Conservation (phyloP, 805 yeast genomes). For the Suhomyces xylopsoci region DNA sequence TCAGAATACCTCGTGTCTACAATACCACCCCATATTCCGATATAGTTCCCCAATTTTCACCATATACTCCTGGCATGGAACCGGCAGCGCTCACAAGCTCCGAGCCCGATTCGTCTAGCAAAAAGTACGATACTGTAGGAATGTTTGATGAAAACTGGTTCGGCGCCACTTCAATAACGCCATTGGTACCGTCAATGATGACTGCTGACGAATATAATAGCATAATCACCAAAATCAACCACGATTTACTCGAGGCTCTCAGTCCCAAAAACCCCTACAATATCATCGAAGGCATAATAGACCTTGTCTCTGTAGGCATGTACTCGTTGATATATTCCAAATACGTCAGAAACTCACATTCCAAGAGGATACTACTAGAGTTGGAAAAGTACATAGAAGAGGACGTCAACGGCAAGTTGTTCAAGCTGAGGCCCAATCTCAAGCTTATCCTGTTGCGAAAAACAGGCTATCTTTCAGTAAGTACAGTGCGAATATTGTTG, state of each 20-base stretch:
- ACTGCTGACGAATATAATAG: constrained; percentile 32
- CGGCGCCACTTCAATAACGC: constrained; percentile 55
- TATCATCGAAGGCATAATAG: constrained; percentile 39
- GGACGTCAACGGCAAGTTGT: constrained; percentile 15
- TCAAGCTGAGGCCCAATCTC: constrained; percentile 22
- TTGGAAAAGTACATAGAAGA: constrained; percentile 42
- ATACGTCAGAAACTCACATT: constrained; percentile 15
- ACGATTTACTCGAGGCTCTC: constrained; percentile 36
- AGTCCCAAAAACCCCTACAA: constrained; percentile 25
- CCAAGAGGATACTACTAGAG: constrained; percentile 27
- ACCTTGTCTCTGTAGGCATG: constrained; percentile 37
- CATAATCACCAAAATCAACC: constrained; percentile 47
- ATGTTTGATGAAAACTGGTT: constrained; percentile 39
- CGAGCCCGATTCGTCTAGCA: not conserved
- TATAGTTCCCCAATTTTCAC: constrained; percentile 55
- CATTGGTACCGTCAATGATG: constrained; percentile 27
- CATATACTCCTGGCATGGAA: constrained; percentile 55
- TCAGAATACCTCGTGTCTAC: constrained; percentile 59
- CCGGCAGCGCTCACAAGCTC: constrained; percentile 49
- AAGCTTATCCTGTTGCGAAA: constrained; percentile 48
- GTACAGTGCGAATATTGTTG: constrained; percentile 12
- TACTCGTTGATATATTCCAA: constrained; percentile 21
- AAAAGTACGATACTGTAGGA: constrained; percentile 37
- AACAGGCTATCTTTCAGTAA: constrained; percentile 53
- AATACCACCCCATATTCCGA: constrained; percentile 28